These are phyloP conservation scores for Vigna angularis DNA, from an alignment of 306 rosid species.

Conservation along the genomic window DNA sequence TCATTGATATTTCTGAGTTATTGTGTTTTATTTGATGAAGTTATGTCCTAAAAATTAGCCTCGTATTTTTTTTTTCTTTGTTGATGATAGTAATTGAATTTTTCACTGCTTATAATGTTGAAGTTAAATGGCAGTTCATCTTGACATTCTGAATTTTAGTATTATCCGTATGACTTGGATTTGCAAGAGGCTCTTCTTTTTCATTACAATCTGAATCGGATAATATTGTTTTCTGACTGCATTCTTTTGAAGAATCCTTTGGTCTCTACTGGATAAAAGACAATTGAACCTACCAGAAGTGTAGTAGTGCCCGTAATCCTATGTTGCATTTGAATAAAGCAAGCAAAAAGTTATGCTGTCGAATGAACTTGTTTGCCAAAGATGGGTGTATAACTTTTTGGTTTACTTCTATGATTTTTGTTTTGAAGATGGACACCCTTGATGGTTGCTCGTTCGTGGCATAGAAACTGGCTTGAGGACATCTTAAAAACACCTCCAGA, in stretches of 20 bases:
- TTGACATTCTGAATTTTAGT: not conserved
- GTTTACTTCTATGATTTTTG: constrained; percentile 42
- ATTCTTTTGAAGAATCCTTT: constrained; percentile 29
- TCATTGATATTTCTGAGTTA: constrained; percentile 20
- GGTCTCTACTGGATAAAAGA: not conserved
- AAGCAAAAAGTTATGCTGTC: not conserved
- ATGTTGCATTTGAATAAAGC: constrained; percentile 28
- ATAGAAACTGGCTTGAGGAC: constrained; percentile 83
- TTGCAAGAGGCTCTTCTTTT: not conserved
- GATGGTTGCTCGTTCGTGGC: constrained; percentile 95
- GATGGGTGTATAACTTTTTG: constrained; percentile 24
- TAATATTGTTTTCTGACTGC: not conserved
- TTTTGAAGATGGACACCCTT: constrained; percentile 84
- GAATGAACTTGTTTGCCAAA: constrained; percentile 15
- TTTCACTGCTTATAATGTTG: not conserved
- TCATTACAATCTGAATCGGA: not conserved
- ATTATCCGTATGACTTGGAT: not conserved
- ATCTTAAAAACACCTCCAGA: constrained; percentile 65
- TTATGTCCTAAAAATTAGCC: not conserved
- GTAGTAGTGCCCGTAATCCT: constrained; percentile 12
- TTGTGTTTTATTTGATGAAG: not conserved
- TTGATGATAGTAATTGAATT: not conserved
- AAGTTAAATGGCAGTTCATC: constrained; percentile 19
- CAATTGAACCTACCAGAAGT: constrained; percentile 6
- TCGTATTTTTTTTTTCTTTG: not conserved